A percentile compares a stretch with the other conserved stretches of the same genome.
These are phyloP conservation scores for Salix koriyanagi DNA, from an alignment of 345 rosid species.

Conservation along the genomic window DNA sequence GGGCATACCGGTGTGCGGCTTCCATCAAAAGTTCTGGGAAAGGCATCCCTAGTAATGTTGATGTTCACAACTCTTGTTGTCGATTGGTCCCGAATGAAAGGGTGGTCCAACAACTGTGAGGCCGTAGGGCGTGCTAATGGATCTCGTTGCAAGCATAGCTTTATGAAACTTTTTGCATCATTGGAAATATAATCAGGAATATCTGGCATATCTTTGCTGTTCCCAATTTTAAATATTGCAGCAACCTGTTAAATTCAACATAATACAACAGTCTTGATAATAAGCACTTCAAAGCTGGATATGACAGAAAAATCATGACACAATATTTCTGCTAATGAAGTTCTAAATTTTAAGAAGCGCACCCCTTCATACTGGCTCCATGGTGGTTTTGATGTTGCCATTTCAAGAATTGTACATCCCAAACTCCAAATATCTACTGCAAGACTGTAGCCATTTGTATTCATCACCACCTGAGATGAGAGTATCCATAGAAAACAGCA, in stretches of 20 bases:
- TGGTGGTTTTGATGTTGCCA: conserved; percentile 94
- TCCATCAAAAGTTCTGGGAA: conserved; percentile 60
- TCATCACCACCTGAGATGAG: conserved; percentile 76
- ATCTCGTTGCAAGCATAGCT: conserved; percentile 82
- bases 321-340: not conserved
- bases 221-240: conserved; percentile 94
- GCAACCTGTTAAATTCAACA: conserved; percentile 68
- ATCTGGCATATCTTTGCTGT: conserved; percentile 88
- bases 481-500: not conserved
- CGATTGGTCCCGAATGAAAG: conserved; percentile 63
- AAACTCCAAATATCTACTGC: conserved; percentile 96
- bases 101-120: conserved; percentile 63
- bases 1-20: conserved; percentile 59
- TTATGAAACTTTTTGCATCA: conserved; percentile 72
- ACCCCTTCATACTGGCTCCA: conserved; percentile 99
- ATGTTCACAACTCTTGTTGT: conserved; percentile 44
- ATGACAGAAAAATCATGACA: not conserved
- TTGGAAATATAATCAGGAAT: conserved; percentile 86
- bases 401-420: conserved; percentile 97
- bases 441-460: conserved; percentile 75
- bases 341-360: conserved; percentile 18
- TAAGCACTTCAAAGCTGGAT: conserved; percentile 8
- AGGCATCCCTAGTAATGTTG: conserved; percentile 49
- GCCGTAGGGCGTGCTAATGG: conserved; percentile 85
- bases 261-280: conserved; percentile 4